Percentiles rank a stretch among this genome's conserved stretches.
phyloP scores from a whole-genome alignment of 2,329 filamentous ascomycete genomes.

The Aspergillus jensenii region DNA sequence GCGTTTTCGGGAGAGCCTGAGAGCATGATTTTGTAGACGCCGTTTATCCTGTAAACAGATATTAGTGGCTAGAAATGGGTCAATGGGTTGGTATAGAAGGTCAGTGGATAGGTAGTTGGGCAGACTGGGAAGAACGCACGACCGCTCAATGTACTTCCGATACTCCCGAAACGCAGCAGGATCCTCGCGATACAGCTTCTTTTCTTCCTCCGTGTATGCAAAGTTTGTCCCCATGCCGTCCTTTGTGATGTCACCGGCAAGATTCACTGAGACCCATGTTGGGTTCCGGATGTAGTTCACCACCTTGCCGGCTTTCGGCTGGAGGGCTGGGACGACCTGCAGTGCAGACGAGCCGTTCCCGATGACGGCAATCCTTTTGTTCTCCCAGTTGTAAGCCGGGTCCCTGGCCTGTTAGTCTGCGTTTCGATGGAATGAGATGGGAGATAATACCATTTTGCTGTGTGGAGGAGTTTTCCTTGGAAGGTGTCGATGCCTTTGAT shows the following conservation, averaged over 20 bases:
- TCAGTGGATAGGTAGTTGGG: too few species aligned
- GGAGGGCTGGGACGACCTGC: constrained; percentile 23
- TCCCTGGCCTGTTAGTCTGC: constrained; percentile 27
- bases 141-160: constrained; percentile 22
- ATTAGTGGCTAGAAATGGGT: background rate
- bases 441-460: constrained; percentile 26
- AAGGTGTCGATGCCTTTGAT: constrained; percentile 28
- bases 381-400: constrained; percentile 17
- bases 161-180: constrained; percentile 18
- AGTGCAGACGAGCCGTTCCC: constrained; percentile 35
- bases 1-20: constrained; percentile 12
- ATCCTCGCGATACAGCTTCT: constrained; percentile 18
- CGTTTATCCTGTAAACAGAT: constrained; percentile 4
- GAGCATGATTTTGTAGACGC: constrained; percentile 16
- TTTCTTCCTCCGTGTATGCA: constrained; percentile 24
- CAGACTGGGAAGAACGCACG: constrained; percentile 1
- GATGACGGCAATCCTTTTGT: constrained; percentile 33
- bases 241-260: constrained; percentile 22
- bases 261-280: constrained; percentile 28
- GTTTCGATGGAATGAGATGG: too few species aligned
- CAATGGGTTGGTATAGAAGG: background rate
- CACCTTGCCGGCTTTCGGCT: constrained; percentile 19
- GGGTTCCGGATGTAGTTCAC: constrained; percentile 30
- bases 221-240: constrained; percentile 23
- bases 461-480: constrained; percentile 37